Evolutionary conservation across 768 basidiomycete species (phyloP), one percentile per base, ranked within the genome.

Genomic region (Nevesoporus exiguus): DNA sequence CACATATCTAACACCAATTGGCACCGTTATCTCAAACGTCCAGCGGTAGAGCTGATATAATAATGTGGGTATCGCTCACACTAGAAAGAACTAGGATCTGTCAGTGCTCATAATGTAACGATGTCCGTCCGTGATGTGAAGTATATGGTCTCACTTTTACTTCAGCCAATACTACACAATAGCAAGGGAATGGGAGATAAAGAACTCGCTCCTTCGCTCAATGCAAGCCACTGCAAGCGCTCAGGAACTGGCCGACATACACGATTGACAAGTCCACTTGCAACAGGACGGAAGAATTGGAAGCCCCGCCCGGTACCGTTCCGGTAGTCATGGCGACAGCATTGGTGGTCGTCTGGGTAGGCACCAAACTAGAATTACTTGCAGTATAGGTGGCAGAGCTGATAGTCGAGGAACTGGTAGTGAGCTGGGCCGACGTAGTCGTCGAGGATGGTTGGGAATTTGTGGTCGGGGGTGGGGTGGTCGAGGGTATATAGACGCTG

Each of bases 21-120:
- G 31, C 27, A 61, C 44, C 31, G 42, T 41, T 52, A 31, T 34
- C 31, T 33, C 41, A 58, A 58, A 55, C 2, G 47, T 47, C 37
- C 36, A 47, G 37, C 40, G 48, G 25, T 29, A 53, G 51, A 52
- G 29, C 52, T 25, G 44, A 57, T 55, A 60, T 48, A 52, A 65
- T 65, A 53, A 49, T 47, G 49, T 52, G 70, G 68, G 68, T 70
- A 68, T 68, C 58, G 39, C 41, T 57, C 56, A 46, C 42, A 58
- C 56, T 55, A 54, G 45, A 56, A 55, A 59, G 33, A 21, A 52
- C 33, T 49, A 17, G 19, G 40, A 56, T 65, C 67, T 65, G 51
- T 67, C 50, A 57, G 54, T 49, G 39, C 33, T 49, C 41, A 46
- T 55, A 52, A 54, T 43, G 51, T 53, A 40, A n/a, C 52, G 41